Conservation (phyloP, 176 grass and related monocot species). For the Oryza officinalis region DNA sequence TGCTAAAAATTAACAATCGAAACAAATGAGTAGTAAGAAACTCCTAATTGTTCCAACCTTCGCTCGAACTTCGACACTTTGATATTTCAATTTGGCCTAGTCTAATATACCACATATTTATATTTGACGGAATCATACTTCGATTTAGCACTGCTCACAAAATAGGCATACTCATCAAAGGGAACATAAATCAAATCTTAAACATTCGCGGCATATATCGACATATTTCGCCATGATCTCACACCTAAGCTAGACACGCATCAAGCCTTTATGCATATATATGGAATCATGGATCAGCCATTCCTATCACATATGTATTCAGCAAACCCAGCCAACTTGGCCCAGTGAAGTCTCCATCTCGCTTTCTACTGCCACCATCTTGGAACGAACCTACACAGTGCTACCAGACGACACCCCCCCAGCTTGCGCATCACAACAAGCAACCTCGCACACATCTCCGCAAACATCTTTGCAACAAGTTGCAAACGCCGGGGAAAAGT, state of each 20-base stretch:
- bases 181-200: background rate
- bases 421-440: background rate
- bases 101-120: background rate
- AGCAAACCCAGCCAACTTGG: background rate
- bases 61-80: background rate
- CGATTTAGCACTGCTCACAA: background rate
- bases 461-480: slow-evolving; percentile 11
- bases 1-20: background rate
- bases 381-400: background rate
- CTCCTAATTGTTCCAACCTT: background rate
- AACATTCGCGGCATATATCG: background rate
- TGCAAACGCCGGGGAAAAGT: background rate
- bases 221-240: background rate
- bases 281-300: background rate
- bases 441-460: background rate
- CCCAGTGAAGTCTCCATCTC: background rate
- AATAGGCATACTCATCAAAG: background rate
- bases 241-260: background rate
- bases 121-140: background rate
- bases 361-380: background rate
- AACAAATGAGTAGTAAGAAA: background rate
- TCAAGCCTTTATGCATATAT: background rate
- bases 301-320: background rate
- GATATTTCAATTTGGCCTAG: background rate
- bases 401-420: background rate